phyloP scores from a whole-genome alignment of 441 rosid species.

The Gossypium lobatum region DNA sequence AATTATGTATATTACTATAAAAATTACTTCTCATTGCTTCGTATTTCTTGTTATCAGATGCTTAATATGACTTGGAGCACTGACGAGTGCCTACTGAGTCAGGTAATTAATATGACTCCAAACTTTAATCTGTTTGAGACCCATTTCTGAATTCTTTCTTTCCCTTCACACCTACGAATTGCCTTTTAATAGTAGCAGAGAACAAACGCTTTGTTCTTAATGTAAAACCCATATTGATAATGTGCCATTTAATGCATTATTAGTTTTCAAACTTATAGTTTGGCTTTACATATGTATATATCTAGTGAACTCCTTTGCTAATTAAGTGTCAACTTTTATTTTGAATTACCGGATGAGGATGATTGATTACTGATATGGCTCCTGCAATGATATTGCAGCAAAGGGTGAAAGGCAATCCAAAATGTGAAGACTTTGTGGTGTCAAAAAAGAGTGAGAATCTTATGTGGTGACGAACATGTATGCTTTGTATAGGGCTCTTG shows the following conservation, averaged over 20 bases:
- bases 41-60: constrained; percentile 18
- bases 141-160: background rate
- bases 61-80: background rate
- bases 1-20: background rate
- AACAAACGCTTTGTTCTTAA: background rate
- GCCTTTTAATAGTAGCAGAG: background rate
- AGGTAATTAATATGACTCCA: constrained; percentile 15
- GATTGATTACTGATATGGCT: background rate
- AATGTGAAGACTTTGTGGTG: background rate
- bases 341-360: background rate
- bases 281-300: background rate
- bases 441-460: background rate
- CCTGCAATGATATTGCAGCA: constrained; percentile 6
- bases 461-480: background rate
- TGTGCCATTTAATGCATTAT: background rate
- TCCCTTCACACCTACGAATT: background rate
- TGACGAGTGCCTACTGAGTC: constrained; percentile 8
- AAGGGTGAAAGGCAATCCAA: background rate
- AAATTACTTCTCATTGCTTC: background rate
- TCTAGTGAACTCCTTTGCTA: background rate
- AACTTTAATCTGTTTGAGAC: background rate
- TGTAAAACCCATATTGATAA: background rate
- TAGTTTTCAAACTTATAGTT: background rate
- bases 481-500: constrained; percentile 4
- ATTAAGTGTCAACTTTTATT: background rate